Evolutionary conservation across 768 basidiomycete genomes (phyloP).

Genomic region (Phanerochaete sordida): DNA sequence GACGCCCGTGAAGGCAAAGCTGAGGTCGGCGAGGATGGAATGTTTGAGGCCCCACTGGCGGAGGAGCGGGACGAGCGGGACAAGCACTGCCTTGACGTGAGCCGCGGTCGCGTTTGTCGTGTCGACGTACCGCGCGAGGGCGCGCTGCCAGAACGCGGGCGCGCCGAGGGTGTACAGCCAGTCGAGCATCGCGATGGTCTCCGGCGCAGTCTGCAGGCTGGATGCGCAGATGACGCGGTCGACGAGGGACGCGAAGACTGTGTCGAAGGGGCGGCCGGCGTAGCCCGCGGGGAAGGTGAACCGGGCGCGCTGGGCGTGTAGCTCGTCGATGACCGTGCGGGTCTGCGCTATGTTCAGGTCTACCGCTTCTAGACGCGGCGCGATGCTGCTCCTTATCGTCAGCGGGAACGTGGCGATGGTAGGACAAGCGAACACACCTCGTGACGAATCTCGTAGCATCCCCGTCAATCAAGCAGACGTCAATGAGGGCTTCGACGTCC

Average conservation of each 20-base stretch:
- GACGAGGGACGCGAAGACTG: not conserved
- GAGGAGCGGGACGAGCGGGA: constrained; percentile 10
- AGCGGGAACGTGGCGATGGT: too few relatives aligned
- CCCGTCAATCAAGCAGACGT: not conserved
- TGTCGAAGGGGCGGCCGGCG: not conserved
- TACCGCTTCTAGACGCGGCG: too few relatives aligned
- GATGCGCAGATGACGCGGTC: not conserved
- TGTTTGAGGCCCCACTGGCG: constrained; percentile 9
- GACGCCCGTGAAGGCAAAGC: constrained; percentile 8
- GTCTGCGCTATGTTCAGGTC: too few relatives aligned
- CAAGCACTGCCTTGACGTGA: constrained; percentile 8
- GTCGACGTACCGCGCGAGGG: not conserved
- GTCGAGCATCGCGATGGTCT: not conserved
- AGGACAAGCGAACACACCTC: not conserved
- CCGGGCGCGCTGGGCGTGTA: not conserved
- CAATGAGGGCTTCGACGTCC: not conserved
- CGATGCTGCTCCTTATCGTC: too few relatives aligned
- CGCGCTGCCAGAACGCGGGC: not conserved
- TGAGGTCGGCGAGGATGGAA: constrained; percentile 1
- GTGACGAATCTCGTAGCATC: not conserved
- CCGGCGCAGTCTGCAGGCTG: not conserved
- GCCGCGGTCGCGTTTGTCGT: not conserved
- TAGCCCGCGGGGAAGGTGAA: not conserved
- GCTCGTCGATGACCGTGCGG: not conserved
- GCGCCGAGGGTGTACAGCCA: not conserved